Base-by-base conservation (phyloP, 768 basidiomycete species). In the Mycena vitilis region DNA sequence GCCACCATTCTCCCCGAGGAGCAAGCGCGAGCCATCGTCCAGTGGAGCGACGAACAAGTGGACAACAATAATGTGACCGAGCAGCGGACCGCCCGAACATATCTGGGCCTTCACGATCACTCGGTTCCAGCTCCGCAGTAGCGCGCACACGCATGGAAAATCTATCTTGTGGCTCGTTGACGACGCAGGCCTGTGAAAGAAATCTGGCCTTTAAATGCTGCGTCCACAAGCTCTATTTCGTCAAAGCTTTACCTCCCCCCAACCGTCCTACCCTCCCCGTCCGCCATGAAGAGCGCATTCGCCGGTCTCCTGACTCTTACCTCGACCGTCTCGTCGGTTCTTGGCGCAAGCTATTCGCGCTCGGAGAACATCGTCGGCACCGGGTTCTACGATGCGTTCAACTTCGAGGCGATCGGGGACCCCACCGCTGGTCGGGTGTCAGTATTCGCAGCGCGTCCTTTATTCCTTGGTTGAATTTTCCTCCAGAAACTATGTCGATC, bases 401-500 rank as follows among this genome's bases (percentile, higher is more conserved):
- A 74, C 23, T 86, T 84, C 77, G 79, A 87, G 71, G 78, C 79
- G 9, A 83, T 85, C 44, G 42, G 81, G 4, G 89, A 90, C 72
- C 89, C 89, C 1, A 90, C 89, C 2, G 75, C 84, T 54, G 89
- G 89, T 16, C 78, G 88, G 65, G 89, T 91, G 89, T 90, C 76
- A 72, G 86, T 73, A 20, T 38, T 66, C 5, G 60, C 42, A 15
- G 23, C 30, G 15, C 60, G 36, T n/a, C 51, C 15, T 2, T 11
- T 48, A 23, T 38, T 25, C 18, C 37, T 18, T 13, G 34, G 23
- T 40, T 44, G 30, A 30, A 65, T 38, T 60, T 47, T 2, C 22
- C 2, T 53, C 15, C 47, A 85, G 84, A 15, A 82, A 80, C 68
- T 84, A 84, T 59, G 82, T 85, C 48, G 73, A 81, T 67, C 63